Base-by-base conservation (phyloP, 768 basidiomycete genomes). In the Fomitopsis serialis region DNA sequence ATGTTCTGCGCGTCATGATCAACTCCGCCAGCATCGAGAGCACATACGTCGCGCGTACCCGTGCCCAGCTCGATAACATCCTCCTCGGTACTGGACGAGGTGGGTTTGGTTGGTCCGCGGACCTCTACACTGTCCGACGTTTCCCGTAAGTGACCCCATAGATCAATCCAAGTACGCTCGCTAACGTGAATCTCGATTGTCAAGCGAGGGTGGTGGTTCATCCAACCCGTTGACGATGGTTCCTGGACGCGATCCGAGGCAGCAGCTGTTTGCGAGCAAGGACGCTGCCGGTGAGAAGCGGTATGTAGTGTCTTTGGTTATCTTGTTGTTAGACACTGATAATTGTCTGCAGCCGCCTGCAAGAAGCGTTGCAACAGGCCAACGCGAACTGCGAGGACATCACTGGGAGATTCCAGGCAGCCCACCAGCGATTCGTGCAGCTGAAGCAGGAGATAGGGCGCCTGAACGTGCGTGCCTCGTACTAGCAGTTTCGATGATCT, bases 1-100 rank as follows among this genome's bases (percentile, higher is more conserved):
- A 82, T 54, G 88, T 95, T 2, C 72, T 84, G 25, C 89, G 93
- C 48, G 76, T 94, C 32, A 66, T 99, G 43, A 86, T 98, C 69
- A 92, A 93, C 66, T 73, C 77, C 48, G 70, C 72, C 21, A 71
- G 66, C 43, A 89, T 97, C 47, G 97, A 99, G 67, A 73, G 77
- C 15, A 79, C 76, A 2, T 68, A 92, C 9, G 75, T 98, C 21
- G 82, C 87, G 0, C 63, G 61, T 2, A 80, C 72, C 9, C 90
- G 92, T 70, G 65, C 62, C 0, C 79, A 84, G 35, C 94, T 81
- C 1, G 82, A 93, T 54, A 57, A 71, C 1, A 68, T 78, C 23
- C 70, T 88, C 37, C 57, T 69, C 43, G 55, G 58, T 11, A 61
- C 82, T 23, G 61, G 66, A 7, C 66, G 74, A 22, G 78, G 78